Percentiles rank a stretch among this genome's conserved stretches.
phyloP scores from a whole-genome alignment of 1,284 basidiomycete species.

The Apiotrichum gracile region DNA sequence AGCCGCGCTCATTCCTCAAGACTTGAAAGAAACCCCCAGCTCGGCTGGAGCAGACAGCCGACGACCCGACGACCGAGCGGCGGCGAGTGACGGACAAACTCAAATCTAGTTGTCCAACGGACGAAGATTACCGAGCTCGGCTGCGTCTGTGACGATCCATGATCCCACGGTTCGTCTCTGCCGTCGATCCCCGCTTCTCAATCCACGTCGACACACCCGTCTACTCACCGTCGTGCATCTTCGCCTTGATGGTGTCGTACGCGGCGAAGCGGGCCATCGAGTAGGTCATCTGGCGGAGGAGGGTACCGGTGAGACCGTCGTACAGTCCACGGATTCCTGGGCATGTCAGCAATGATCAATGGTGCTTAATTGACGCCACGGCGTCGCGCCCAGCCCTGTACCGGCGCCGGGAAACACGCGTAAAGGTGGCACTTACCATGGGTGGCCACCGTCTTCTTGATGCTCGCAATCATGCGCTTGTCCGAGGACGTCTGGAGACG shows the following conservation, averaged over 20 bases:
- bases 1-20: no score
- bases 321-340: slow-evolving; percentile 67
- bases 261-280: slow-evolving; percentile 88
- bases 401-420: no score
- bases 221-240: slow-evolving; percentile 59
- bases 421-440: slow-evolving; percentile 35
- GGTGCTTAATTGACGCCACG: not conserved
- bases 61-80: not conserved
- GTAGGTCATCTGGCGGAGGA: slow-evolving; percentile 89
- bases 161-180: no score
- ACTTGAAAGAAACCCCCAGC: no score
- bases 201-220: no score
- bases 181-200: not conserved
- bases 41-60: not conserved
- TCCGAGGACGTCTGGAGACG: slow-evolving; percentile 79
- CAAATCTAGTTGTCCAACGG: not conserved
- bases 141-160: no score
- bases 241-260: slow-evolving; percentile 83
- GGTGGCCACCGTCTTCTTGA: slow-evolving; percentile 60
- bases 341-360: not conserved
- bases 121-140: not conserved
- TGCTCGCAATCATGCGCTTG: slow-evolving; percentile 73
- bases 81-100: not conserved
- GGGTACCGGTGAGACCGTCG: slow-evolving; percentile 81
- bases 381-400: no score